A percentile compares a stretch with the other conserved stretches of the same genome.
These are phyloP conservation scores for Arabidopsis thaliana DNA, from an alignment of 345 rosid genomes.

Conservation along the genomic window TAIR10.1 NC_003076.8:15596001-15596500, in stretches of 20 bases:
- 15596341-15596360: constrained; percentile 55
- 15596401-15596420: constrained; percentile 83
- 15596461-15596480: constrained; percentile 83
- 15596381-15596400: constrained; percentile 78
- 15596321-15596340: background rate
- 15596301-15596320: background rate
- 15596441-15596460: constrained; percentile 68
- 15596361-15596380: constrained; percentile 64
- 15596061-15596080: constrained; percentile 78
- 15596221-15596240: constrained; percentile 51
- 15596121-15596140: background rate
- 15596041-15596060: constrained; percentile 84
- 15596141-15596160: constrained; percentile 3
- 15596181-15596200: constrained; percentile 67
- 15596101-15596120: background rate
- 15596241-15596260: constrained; percentile 60
- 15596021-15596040: constrained; percentile 75
- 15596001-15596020: constrained; percentile 72
- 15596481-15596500: constrained; percentile 48
- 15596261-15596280: constrained; percentile 39
- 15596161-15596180: constrained; percentile 54
- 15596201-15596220: constrained; percentile 57
- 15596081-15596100: constrained; percentile 45
- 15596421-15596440: constrained; percentile 87
- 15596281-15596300: constrained; percentile 1